Percentiles rank a stretch among this genome's conserved stretches.
These are phyloP conservation scores for Samsoniella hepiali DNA, from an alignment of 2,329 filamentous ascomycete species.

Conservation along the genomic window DNA sequence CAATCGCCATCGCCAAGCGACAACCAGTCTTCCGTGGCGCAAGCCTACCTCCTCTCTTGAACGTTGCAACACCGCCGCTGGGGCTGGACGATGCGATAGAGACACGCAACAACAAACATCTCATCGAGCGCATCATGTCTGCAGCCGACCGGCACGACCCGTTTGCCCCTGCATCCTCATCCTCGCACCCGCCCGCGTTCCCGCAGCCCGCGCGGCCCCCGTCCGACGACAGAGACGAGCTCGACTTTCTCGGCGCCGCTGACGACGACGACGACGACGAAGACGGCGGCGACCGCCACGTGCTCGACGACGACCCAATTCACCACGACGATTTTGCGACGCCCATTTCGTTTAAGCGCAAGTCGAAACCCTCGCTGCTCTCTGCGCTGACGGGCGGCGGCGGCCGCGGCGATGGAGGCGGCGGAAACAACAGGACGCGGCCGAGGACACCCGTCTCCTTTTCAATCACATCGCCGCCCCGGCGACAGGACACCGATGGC, in stretches of 20 bases:
- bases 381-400: slow-evolving; percentile 44
- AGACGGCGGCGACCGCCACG: slow-evolving; percentile 27
- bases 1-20: slow-evolving; percentile 13
- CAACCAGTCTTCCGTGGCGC: slow-evolving; percentile 9
- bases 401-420: slow-evolving; percentile 18
- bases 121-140: slow-evolving; percentile 38
- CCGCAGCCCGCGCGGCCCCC: slow-evolving; percentile 25
- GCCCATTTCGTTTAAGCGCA: slow-evolving; percentile 69
- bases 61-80: slow-evolving; percentile 20
- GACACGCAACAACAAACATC: not conserved
- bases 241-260: slow-evolving; percentile 40
- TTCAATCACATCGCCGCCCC: not conserved
- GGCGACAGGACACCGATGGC: not conserved
- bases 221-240: slow-evolving; percentile 45
- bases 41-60: not conserved
- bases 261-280: slow-evolving; percentile 37
- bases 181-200: slow-evolving; percentile 29
- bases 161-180: slow-evolving; percentile 36
- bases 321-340: slow-evolving; percentile 44
- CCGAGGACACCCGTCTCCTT: slow-evolving; percentile 16
- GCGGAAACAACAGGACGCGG: slow-evolving; percentile 22
- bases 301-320: slow-evolving; percentile 57
- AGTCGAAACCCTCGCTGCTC: slow-evolving; percentile 52
- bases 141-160: slow-evolving; percentile 35
- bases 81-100: slow-evolving; percentile 34